These are phyloP conservation scores for Bretschneidera sinensis DNA, from an alignment of 345 rosid species.

Conservation along the genomic window DNA sequence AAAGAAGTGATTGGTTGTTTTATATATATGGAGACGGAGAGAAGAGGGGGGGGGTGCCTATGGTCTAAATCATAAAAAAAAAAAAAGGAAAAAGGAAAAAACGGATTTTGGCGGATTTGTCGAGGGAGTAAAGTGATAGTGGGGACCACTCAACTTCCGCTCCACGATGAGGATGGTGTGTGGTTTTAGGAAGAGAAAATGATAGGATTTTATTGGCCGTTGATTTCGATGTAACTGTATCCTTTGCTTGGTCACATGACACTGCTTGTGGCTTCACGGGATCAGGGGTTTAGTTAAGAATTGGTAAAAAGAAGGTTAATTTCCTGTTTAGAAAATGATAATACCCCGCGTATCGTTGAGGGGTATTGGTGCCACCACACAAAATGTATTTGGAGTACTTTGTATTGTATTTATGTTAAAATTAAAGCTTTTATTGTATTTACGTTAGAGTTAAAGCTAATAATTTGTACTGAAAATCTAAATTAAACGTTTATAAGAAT, in stretches of 20 bases:
- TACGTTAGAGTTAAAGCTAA: too few relatives aligned
- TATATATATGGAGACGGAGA: background rate
- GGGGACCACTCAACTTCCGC: background rate
- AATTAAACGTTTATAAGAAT: too few relatives aligned
- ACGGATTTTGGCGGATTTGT: background rate
- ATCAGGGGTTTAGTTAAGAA: background rate
- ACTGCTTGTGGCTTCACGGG: background rate
- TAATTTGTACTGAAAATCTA: too few relatives aligned
- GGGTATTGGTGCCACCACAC: too few relatives aligned
- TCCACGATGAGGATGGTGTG: slow-evolving; percentile 4
- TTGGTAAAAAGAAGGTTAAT: background rate
- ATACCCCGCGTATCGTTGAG: too few relatives aligned
- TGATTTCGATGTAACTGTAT: slow-evolving; percentile 1
- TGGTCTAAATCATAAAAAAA: too few relatives aligned
- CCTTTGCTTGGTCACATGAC: slow-evolving; percentile 6
- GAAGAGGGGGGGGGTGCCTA: background rate
- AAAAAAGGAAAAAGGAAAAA: too few relatives aligned
- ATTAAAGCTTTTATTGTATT: too few relatives aligned
- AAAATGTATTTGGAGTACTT: too few relatives aligned
- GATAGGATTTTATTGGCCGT: background rate
- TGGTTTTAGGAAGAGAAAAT: background rate
- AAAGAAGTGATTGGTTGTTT: background rate
- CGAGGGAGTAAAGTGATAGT: background rate
- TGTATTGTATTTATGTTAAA: too few relatives aligned
- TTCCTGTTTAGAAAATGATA: too few relatives aligned